Percentiles rank a stretch among this genome's conserved stretches.
phyloP scores from a whole-genome alignment of 2,329 filamentous ascomycete genomes.

The Bipolaris victoriae region DNA sequence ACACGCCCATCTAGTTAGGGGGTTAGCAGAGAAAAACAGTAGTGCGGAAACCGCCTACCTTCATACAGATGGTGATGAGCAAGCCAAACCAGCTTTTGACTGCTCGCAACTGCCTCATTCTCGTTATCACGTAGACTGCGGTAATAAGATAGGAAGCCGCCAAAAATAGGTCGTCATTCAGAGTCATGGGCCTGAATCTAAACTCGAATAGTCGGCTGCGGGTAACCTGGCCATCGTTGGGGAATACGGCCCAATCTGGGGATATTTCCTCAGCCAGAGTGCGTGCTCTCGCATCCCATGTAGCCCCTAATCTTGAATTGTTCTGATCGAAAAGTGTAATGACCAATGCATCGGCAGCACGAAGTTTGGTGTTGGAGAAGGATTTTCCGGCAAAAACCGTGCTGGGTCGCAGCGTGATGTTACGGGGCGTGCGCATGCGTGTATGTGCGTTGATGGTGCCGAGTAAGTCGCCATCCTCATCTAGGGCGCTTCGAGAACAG shows the following conservation, averaged over 20 bases:
- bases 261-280: conserved; percentile 58
- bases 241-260: conserved; percentile 70
- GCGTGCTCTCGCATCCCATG: conserved; percentile 68
- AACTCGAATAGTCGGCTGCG: conserved; percentile 75
- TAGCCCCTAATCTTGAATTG: conserved; percentile 66
- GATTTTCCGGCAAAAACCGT: conserved; percentile 83
- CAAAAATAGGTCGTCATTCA: conserved; percentile 68
- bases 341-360: conserved; percentile 78
- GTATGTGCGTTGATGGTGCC: conserved; percentile 71
- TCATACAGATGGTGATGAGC: conserved; percentile 71
- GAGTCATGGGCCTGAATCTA: conserved; percentile 75
- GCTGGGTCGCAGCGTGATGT: conserved; percentile 76
- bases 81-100: conserved; percentile 78
- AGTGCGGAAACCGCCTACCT: conserved; percentile 50
- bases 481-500: conserved; percentile 65
- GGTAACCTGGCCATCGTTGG: conserved; percentile 60
- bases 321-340: conserved; percentile 75
- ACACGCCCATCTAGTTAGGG: conserved; percentile 62
- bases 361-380: conserved; percentile 70
- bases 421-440: conserved; percentile 68
- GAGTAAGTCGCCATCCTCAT: conserved; percentile 67
- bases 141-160: conserved; percentile 69
- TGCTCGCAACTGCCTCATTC: conserved; percentile 71
- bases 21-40: conserved; percentile 18
- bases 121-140: conserved; percentile 68